A percentile compares a stretch with the other conserved stretches of the same genome.
Conservation (phyloP, 257 asterid species). For the Penstemon eatonii region DNA sequence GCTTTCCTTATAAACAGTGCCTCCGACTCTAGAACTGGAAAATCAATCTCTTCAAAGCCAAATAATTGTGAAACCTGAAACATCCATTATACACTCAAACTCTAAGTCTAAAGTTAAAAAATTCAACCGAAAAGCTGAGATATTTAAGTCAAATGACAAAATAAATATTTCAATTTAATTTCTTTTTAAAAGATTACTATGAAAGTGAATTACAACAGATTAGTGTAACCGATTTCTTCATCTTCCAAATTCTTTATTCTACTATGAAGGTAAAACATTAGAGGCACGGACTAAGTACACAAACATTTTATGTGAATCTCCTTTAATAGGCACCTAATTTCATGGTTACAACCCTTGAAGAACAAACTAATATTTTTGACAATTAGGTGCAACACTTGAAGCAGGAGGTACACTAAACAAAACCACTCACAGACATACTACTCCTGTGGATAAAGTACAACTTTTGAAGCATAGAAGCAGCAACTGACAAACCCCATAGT, state of each 20-base stretch:
- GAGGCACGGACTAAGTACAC: neutral
- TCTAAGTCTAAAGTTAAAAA: constrained; percentile 5
- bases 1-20: constrained; percentile 90
- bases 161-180: neutral
- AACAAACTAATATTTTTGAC: neutral
- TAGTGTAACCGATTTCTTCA: neutral
- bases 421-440: neutral
- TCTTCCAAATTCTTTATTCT: neutral
- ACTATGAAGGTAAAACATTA: neutral
- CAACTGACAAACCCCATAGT: too few species aligned
- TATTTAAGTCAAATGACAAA: constrained; percentile 4
- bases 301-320: neutral
- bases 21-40: constrained; percentile 93
- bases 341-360: neutral
- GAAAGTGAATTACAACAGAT: neutral
- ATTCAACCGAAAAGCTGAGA: neutral
- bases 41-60: constrained; percentile 96
- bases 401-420: neutral
- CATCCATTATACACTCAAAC: constrained; percentile 11
- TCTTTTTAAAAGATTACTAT: neutral
- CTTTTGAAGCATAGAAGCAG: too few species aligned
- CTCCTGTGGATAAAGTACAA: too few species aligned
- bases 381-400: constrained; percentile 8
- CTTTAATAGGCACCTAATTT: constrained; percentile 6
- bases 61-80: constrained; percentile 68